Conservation (phyloP, 805 yeast species). For the Wickerhamomyces queroliae region DNA sequence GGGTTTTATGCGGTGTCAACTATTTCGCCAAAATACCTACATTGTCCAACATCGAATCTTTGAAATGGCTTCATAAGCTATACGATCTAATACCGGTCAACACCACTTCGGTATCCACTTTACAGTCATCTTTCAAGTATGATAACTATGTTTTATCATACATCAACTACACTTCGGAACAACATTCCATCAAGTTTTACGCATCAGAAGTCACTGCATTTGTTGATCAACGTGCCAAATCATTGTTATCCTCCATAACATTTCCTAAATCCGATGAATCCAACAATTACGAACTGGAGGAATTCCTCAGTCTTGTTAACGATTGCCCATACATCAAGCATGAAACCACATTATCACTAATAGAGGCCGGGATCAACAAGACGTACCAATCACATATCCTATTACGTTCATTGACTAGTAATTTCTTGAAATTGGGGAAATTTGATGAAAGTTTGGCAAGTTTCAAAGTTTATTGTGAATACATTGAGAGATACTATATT, state of each 20-base stretch:
- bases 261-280: constrained; percentile 41
- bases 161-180: constrained; percentile 2
- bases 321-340: constrained; percentile 12
- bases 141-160: constrained; percentile 14
- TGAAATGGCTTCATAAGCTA: constrained; percentile 13
- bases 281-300: constrained; percentile 25
- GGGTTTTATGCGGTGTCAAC: no score
- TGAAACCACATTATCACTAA: constrained; percentile 9
- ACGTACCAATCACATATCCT: constrained; percentile 40
- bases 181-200: not conserved
- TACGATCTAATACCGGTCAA: constrained; percentile 6
- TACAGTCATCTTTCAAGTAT: constrained; percentile 4
- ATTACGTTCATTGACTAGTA: constrained; percentile 29
- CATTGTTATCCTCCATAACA: constrained; percentile 19
- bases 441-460: constrained; percentile 23
- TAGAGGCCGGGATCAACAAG: constrained; percentile 30
- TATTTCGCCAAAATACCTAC: constrained; percentile 9
- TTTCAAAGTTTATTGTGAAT: constrained; percentile 36
- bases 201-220: constrained; percentile 7
- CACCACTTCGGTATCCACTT: not conserved
- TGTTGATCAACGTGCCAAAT: constrained; percentile 7
- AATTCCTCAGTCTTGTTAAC: constrained; percentile 25
- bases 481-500: constrained; percentile 30
- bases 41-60: constrained; percentile 15
- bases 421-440: constrained; percentile 18